Evolutionary conservation across 2,329 filamentous ascomycete genomes (phyloP), one percentile per base, ranked within the genome.

Genomic region (Xylaria sp.): DNA sequence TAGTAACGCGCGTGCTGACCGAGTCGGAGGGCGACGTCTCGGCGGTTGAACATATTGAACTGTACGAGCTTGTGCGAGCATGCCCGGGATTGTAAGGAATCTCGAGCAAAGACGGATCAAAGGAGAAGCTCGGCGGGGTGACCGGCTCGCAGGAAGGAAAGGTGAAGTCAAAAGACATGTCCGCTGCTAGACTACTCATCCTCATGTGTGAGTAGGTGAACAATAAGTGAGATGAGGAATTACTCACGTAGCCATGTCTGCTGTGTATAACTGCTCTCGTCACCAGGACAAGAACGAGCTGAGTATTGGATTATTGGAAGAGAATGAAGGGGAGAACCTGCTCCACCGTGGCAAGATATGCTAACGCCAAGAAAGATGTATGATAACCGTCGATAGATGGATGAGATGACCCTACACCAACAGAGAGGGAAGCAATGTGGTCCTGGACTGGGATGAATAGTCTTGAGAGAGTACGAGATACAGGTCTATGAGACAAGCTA

Each of bases 21-120:
- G 92, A 92, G 79, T 92, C 91, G 64, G 86, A 83, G 72, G 84
- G 83, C 70, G 87, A 88, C 54, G 91, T 93, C 79, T 91, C 86
- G 76, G 88, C 66, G 58, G 75, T 86, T 62, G 90, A 92, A 83
- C 90, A 91, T 76, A 89, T 82, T 71, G 91, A 92, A 60, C 87
- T 86, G 75, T 89, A 88, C 73, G 91, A 92, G 68, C 86, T 85
- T 76, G 88, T 88, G 77, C 89, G 89, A 79, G 83, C 85, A 79
- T 92, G 89, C 72, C 82, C 83, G 69, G 81, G 81, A 78, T 80
- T 79, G 79, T 82, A 88, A 28, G 87, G 82, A 69, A 88, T 83
- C 72, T 88, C 86, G 72, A 89, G 82, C 67, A 90, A 81, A 65
- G 86, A 84, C 54, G 85, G 81, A 74, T 90, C 86, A 80, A 89